These are phyloP conservation scores for Backusella sp. DNA, from an alignment of 192 early-diverging fungal species.

Conservation along the genomic window DNA sequence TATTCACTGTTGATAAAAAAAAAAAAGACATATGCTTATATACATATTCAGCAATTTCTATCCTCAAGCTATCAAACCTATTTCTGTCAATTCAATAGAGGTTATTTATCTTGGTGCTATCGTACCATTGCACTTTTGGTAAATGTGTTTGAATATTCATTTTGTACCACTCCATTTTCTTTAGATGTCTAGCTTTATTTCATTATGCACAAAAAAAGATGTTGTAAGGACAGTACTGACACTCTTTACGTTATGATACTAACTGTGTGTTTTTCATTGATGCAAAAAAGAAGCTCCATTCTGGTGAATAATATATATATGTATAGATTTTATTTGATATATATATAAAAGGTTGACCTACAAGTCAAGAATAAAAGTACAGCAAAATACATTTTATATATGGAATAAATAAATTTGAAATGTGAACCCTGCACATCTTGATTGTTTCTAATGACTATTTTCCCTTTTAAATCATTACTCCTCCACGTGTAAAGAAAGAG, in stretches of 20 bases:
- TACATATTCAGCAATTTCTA: background rate
- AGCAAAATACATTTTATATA: background rate
- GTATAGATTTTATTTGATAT: background rate
- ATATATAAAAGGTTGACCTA: background rate
- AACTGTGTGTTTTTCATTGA: too few relatives aligned
- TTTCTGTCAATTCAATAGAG: background rate
- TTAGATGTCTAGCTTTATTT: background rate
- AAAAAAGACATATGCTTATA: background rate
- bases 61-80: background rate
- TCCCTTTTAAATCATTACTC: background rate
- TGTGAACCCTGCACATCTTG: background rate
- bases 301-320: background rate
- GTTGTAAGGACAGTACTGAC: background rate
- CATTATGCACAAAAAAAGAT: background rate
- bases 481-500: background rate
- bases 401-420: background rate
- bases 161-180: background rate
- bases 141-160: background rate
- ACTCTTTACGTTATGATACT: background rate
- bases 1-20: background rate
- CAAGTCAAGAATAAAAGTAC: background rate
- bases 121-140: background rate
- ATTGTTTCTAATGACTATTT: background rate
- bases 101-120: background rate
- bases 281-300: background rate